Percentiles rank a stretch among this genome's conserved stretches.
These are phyloP conservation scores for Acanthamoeba quina DNA, from an alignment of 208 protist genomes.

Conservation along the genomic window DNA sequence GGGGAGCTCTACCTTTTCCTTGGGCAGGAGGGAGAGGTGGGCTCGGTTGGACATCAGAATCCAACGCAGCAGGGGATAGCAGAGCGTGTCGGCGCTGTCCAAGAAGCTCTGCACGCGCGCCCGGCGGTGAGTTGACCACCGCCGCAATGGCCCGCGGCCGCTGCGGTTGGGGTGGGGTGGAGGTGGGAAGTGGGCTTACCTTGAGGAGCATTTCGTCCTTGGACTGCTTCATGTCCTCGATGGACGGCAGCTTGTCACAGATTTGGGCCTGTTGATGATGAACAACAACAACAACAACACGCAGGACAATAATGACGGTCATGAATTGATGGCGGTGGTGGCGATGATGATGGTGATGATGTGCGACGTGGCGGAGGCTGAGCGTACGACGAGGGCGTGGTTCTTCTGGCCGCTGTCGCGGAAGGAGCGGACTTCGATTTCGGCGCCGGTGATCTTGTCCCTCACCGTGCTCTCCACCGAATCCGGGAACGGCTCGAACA, in stretches of 20 bases:
- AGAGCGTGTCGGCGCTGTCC: slow-evolving; percentile 25
- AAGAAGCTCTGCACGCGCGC: background rate
- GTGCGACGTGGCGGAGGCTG: too few species aligned
- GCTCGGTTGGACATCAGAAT: slow-evolving; percentile 70
- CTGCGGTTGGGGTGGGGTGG: too few species aligned
- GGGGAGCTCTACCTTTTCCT: background rate
- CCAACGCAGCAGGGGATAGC: slow-evolving; percentile 72
- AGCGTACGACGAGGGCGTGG: background rate
- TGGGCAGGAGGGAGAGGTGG: slow-evolving; percentile 41
- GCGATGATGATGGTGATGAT: too few species aligned
- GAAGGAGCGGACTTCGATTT: background rate
- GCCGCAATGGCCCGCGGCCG: too few species aligned
- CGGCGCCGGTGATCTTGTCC: slow-evolving; percentile 5
- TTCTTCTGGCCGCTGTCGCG: slow-evolving; percentile 12
- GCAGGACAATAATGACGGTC: too few species aligned
- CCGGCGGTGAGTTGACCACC: too few species aligned
- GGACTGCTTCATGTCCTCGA: slow-evolving; percentile 19
- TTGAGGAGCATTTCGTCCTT: slow-evolving; percentile 30
- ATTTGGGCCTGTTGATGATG: slow-evolving; percentile 6
- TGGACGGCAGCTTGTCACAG: slow-evolving; percentile 1
- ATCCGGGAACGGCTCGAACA: slow-evolving; percentile 34
- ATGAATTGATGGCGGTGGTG: background rate
- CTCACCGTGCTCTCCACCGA: background rate
- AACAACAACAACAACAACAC: too few species aligned
- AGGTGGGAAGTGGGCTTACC: too few species aligned